phyloP scores from a whole-genome alignment of 2,329 filamentous ascomycete species.

The Sclerotiophoma versabilis region DNA sequence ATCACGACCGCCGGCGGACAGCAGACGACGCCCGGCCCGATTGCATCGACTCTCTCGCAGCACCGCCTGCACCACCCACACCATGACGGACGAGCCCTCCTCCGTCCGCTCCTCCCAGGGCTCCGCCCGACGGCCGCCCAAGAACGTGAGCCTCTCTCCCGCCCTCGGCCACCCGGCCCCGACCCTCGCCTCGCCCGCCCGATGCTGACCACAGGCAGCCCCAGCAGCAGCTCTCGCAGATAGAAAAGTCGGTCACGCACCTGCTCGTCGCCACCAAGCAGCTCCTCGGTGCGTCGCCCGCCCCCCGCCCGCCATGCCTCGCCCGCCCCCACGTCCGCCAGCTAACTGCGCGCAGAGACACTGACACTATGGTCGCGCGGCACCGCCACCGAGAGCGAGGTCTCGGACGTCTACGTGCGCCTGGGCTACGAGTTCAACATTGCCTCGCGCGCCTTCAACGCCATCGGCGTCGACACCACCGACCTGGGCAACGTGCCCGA shows the following conservation, averaged over 20 bases:
- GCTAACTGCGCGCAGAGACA: slow-evolving; percentile 66
- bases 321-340: slow-evolving; percentile 7
- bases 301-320: slow-evolving; percentile 13
- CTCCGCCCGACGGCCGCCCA: slow-evolving; percentile 56
- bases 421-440: slow-evolving; percentile 99
- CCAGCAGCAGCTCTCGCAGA: slow-evolving; percentile 85
- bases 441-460: slow-evolving; percentile 93
- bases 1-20: not conserved
- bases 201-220: slow-evolving; percentile 55
- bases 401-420: slow-evolving; percentile 97
- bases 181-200: not conserved
- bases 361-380: slow-evolving; percentile 97
- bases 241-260: slow-evolving; percentile 94
- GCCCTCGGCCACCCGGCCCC: slow-evolving; percentile 2
- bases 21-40: slow-evolving; percentile 8
- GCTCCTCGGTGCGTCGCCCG: slow-evolving; percentile 64
- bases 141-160: slow-evolving; percentile 44
- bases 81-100: slow-evolving; percentile 38
- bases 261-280: slow-evolving; percentile 97
- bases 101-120: slow-evolving; percentile 43
- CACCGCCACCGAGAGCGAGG: slow-evolving; percentile 89
- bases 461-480: slow-evolving; percentile 93
- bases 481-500: slow-evolving; percentile 97
- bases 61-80: slow-evolving; percentile 25
- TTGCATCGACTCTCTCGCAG: slow-evolving; percentile 20